Evolutionary conservation across 352 stramenopile species (phyloP).

Genomic region (Globisporangium paroecandrum): DNA sequence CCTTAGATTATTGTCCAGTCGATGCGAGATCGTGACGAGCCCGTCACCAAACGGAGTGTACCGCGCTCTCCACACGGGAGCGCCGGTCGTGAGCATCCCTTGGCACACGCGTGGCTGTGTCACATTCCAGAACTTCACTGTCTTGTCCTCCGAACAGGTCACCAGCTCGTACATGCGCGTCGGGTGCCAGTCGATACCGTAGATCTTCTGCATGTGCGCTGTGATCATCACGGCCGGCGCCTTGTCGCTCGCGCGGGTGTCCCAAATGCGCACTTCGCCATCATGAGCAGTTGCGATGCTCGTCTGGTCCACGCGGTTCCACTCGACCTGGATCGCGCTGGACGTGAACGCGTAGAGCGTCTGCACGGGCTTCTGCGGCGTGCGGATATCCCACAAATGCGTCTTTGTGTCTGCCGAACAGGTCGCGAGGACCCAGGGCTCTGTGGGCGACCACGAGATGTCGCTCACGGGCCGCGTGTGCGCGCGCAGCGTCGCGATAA

Average conservation of each 20-base stretch:
- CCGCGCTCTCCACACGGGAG: constrained; percentile 61
- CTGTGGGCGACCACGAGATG: constrained; percentile 67
- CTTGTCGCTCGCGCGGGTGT: constrained; percentile 55
- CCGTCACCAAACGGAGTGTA: constrained; percentile 84
- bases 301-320: constrained; percentile 66
- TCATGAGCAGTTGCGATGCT: constrained; percentile 78
- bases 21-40: constrained; percentile 71
- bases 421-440: constrained; percentile 73
- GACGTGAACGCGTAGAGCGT: constrained; percentile 67
- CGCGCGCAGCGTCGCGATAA: constrained; percentile 69
- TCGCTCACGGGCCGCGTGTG: constrained; percentile 78
- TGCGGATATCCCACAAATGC: constrained; percentile 78
- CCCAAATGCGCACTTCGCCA: constrained; percentile 76
- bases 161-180: constrained; percentile 71
- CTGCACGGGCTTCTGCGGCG: constrained; percentile 62
- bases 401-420: constrained; percentile 78
- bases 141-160: constrained; percentile 86
- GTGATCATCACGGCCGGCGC: constrained; percentile 59
- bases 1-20: constrained; percentile 54
- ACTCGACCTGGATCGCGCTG: constrained; percentile 70
- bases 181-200: constrained; percentile 79
- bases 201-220: constrained; percentile 84
- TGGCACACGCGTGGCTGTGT: constrained; percentile 58
- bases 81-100: constrained; percentile 53
- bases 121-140: constrained; percentile 81